Base-by-base conservation (phyloP, 441 rosid genomes). In the Kokia cookei region DNA sequence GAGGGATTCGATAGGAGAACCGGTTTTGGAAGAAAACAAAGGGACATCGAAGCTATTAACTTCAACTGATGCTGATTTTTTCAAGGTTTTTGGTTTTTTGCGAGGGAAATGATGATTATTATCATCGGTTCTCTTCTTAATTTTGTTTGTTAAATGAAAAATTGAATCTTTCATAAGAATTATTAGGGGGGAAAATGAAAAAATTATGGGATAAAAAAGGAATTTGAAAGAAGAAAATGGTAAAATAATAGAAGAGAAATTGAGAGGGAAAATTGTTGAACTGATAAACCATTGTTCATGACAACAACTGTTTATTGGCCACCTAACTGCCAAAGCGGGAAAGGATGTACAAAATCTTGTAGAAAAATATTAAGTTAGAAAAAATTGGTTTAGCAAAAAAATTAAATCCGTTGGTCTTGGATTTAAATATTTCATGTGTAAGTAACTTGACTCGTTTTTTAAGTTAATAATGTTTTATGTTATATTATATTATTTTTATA, bases 1-100 rank as follows among this genome's bases (percentile, higher is more conserved):
- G 48, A 95, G 14, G 7, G 79, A 86, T 11, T 78, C 70, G 50
- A 85, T 15, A 15, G 87, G 76, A n/a, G 75, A 84, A n/a, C 91
- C 87, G 15, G 91, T 69, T 75, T 77, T 29, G 43, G 85, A 29
- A 50, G 86, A 91, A 73, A 84, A 22, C 74, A 95, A 81, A 70
- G 91, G 94, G 58, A 84, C 61, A n/a, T 86, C 86, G 73, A 89
- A 72, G 57, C 35, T 79, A 17, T 61, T 85, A 19, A 95, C 57
- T 68, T 81, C 82, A 45, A 95, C 43, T 15, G 70, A 43, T 11
- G 89, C 97, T 22, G 84, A 72, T 78, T 76, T 80, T 14, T 77
- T 27, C 0, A 82, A 64, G 40, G 66, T 71, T 73, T 77, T 84
- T n/a, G 84, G 76, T 75, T 79, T 83, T 70, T 84, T 72, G 66